Evolutionary conservation across 2,329 filamentous ascomycete species (phyloP).

Genomic region (Aspergillus glaucus): DNA sequence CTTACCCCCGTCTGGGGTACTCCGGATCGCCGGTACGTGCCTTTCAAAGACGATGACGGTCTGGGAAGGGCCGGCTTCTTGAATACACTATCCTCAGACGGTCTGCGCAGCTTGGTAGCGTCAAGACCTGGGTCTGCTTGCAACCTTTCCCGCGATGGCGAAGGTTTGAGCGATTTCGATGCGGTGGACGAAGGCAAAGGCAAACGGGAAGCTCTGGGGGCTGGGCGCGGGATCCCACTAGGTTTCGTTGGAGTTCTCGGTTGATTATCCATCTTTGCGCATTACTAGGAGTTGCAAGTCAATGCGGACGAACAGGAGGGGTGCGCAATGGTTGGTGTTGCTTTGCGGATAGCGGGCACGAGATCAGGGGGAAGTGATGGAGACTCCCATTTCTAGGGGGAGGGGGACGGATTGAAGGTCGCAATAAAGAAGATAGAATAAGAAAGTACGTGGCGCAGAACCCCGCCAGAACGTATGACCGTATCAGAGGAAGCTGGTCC

Average conservation of each 20-base stretch:
- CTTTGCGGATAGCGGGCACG: neutral
- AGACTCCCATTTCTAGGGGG: neutral
- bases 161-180: conserved; percentile 39
- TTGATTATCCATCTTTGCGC: conserved; percentile 28
- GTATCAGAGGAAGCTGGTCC: too few relatives aligned
- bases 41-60: conserved; percentile 20
- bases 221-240: conserved; percentile 44
- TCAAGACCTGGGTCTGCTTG: conserved; percentile 36
- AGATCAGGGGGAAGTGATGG: neutral
- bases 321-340: neutral
- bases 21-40: conserved; percentile 11
- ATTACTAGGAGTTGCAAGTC: neutral
- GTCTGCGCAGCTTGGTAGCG: conserved; percentile 30
- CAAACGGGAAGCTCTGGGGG: conserved; percentile 48
- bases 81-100: conserved; percentile 33
- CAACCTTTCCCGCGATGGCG: conserved; percentile 44
- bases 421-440: neutral
- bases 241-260: conserved; percentile 22
- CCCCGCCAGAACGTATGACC: neutral
- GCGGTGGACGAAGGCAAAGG: conserved; percentile 43
- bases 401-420: neutral
- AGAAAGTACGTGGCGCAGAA: neutral
- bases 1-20: conserved; percentile 14
- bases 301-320: neutral
- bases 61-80: conserved; percentile 25